These are phyloP conservation scores for Alliaria petiolata DNA, from an alignment of 345 rosid species.

Conservation along the genomic window DNA sequence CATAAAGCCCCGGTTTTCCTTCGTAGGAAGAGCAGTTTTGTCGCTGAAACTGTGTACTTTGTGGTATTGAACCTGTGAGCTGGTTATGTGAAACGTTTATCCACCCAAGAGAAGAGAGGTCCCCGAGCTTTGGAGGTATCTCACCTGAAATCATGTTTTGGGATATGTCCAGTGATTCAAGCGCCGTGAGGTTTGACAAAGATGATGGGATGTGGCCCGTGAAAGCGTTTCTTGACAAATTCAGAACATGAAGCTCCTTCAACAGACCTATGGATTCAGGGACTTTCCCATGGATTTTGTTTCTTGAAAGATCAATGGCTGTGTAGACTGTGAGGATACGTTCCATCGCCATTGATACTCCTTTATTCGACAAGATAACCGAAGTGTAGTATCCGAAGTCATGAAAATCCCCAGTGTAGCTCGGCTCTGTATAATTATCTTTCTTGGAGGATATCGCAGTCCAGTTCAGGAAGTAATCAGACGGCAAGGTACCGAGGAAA, in stretches of 20 bases:
- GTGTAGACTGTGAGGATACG: neutral
- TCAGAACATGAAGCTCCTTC: neutral
- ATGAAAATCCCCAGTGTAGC: neutral
- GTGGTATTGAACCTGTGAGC: neutral
- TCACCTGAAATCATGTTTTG: constrained; percentile 4
- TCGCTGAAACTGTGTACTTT: neutral
- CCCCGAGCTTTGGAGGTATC: neutral
- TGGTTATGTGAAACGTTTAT: no score
- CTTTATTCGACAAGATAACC: neutral
- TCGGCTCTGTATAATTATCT: neutral
- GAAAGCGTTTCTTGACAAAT: neutral
- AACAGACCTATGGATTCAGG: neutral
- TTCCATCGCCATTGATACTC: neutral
- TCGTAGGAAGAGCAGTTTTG: neutral
- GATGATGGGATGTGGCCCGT: neutral
- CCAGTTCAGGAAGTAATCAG: neutral
- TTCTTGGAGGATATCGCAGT: neutral
- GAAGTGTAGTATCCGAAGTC: neutral
- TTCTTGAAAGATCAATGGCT: neutral
- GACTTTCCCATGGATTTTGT: neutral
- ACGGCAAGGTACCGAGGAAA: neutral
- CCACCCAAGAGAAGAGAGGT: neutral
- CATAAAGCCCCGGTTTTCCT: neutral
- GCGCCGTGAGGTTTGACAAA: neutral
- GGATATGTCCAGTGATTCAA: neutral